A percentile compares a stretch with the other conserved stretches of the same genome.
phyloP scores from a whole-genome alignment of 805 yeast genomes.

The Starmerella riodocensis region DNA sequence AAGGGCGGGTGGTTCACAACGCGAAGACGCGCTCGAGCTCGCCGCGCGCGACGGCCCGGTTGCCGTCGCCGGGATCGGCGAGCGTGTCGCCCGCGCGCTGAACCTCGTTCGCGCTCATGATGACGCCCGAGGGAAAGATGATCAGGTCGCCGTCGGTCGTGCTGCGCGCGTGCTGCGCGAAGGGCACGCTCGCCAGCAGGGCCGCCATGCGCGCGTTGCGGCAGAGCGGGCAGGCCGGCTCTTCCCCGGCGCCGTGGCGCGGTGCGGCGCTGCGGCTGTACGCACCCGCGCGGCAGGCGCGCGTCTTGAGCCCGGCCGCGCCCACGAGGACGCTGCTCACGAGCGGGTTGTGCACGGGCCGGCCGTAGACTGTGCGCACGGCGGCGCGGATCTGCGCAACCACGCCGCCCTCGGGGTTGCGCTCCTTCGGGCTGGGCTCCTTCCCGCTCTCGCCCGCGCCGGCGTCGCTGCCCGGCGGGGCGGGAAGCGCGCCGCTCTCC shows the following conservation, averaged over 20 bases:
- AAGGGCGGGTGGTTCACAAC: not conserved
- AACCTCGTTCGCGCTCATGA: not conserved
- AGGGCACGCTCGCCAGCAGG: not conserved
- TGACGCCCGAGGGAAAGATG: conserved; percentile 1
- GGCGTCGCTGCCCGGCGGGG: not conserved
- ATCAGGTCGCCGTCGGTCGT: conserved; percentile 1
- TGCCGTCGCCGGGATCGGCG: not conserved
- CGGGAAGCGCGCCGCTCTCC: not conserved
- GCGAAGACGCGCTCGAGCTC: not conserved
- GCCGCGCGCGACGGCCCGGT: not conserved
- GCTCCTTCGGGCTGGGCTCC: too few species aligned
- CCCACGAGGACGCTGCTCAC: conserved; percentile 7
- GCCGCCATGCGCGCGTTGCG: not conserved
- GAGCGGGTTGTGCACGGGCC: conserved; percentile 4
- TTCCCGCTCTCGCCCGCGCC: too few species aligned
- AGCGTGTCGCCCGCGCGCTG: not conserved
- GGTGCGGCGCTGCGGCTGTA: too few species aligned
- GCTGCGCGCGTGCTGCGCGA: conserved; percentile 1
- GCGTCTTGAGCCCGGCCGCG: conserved; percentile 8
- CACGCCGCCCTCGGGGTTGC: too few species aligned
- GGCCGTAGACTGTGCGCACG: conserved; percentile 5
- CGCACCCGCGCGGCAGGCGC: conserved; percentile 5
- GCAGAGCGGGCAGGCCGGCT: not conserved
- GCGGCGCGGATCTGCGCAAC: not conserved
- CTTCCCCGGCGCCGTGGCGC: too few species aligned